These are phyloP conservation scores for Linnemannia schmuckeri DNA, from an alignment of 192 early-diverging fungal species.

Conservation along the genomic window DNA sequence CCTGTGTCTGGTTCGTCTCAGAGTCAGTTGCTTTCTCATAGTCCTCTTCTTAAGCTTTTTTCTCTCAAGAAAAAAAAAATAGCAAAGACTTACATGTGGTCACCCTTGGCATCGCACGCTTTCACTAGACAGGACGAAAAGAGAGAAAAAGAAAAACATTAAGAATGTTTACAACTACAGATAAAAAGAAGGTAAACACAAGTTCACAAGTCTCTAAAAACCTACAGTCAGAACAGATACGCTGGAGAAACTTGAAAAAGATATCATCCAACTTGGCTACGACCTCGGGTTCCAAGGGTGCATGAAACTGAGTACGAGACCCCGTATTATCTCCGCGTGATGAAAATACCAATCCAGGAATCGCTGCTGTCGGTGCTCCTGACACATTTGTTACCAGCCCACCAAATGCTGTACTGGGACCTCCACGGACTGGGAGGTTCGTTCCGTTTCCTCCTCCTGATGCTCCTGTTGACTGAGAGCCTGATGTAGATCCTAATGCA, in stretches of 20 bases:
- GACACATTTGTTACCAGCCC: slow-evolving; percentile 20
- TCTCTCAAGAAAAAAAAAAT: slow-evolving; percentile 10
- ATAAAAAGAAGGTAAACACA: neutral
- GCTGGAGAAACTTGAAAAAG: slow-evolving; percentile 76
- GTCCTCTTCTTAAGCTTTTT: neutral
- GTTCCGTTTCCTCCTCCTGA: neutral
- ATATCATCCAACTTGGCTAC: slow-evolving; percentile 70
- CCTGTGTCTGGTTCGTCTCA: neutral
- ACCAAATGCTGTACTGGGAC: neutral
- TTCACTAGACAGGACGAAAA: slow-evolving; percentile 59
- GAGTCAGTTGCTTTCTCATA: neutral
- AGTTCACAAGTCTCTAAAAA: neutral
- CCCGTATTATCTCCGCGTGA: slow-evolving; percentile 23
- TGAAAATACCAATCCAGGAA: neutral
- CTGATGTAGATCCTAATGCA: neutral
- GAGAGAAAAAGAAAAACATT: neutral
- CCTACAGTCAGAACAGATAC: slow-evolving; percentile 78
- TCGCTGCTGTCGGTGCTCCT: slow-evolving; percentile 12
- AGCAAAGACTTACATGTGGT: slow-evolving; percentile 71
- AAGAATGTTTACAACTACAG: slow-evolving; percentile 9
- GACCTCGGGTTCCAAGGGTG: slow-evolving; percentile 61
- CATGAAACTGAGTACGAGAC: slow-evolving; percentile 58
- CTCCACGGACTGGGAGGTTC: neutral
- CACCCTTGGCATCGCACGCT: slow-evolving; percentile 73
- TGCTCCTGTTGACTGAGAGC: neutral